Evolutionary conservation across 805 yeast genomes (phyloP).

Genomic region (Danielia oregonensis): DNA sequence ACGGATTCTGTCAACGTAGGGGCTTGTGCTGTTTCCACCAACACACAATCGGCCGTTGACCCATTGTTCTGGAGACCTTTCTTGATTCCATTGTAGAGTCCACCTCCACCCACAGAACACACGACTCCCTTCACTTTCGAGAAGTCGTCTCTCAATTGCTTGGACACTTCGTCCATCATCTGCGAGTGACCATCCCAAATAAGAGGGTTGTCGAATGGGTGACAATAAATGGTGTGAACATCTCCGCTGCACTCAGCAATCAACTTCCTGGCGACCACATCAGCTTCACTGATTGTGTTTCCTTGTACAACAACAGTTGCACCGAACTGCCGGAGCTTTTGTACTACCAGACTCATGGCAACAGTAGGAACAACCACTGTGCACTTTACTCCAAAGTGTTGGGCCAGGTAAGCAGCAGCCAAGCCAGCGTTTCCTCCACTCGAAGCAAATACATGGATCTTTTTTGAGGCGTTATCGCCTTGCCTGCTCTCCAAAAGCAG

Average conservation of each 20-base stretch:
- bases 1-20: conserved; percentile 55
- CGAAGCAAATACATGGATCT: conserved; percentile 44
- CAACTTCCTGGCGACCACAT: conserved; percentile 33
- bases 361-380: conserved; percentile 60
- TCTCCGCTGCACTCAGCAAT: conserved; percentile 15
- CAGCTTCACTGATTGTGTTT: conserved; percentile 48
- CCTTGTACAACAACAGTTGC: conserved; percentile 50
- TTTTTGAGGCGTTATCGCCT: neutral
- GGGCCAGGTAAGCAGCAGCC: conserved; percentile 50
- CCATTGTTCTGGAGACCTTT: conserved; percentile 32
- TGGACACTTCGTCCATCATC: conserved; percentile 34
- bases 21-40: conserved; percentile 59
- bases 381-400: conserved; percentile 36
- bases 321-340: conserved; percentile 43
- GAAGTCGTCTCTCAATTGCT: conserved; percentile 20
- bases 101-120: conserved; percentile 59
- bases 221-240: conserved; percentile 44
- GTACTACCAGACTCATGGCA: conserved; percentile 44
- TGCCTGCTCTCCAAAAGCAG: conserved; percentile 25
- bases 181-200: conserved; percentile 55
- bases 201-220: conserved; percentile 49
- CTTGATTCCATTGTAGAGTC: conserved; percentile 50
- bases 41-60: conserved; percentile 31
- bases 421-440: conserved; percentile 57
- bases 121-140: conserved; percentile 40